Evolutionary conservation across 371 early-diverging fungal genomes (phyloP).

Genomic region (Apophysomyces variabilis): DNA sequence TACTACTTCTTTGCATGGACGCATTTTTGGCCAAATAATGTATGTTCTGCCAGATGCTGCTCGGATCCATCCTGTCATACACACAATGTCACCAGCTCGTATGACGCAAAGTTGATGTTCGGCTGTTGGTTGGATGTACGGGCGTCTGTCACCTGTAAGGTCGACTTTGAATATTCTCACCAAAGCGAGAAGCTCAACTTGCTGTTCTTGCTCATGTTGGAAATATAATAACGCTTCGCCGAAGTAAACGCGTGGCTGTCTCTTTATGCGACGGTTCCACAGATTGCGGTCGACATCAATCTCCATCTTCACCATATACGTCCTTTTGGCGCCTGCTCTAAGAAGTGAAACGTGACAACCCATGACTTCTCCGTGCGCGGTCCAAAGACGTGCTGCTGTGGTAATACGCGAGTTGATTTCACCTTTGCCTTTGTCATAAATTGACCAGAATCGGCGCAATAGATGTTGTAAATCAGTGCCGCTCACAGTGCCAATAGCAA

Average conservation of each 20-base stretch:
- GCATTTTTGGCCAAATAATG: background rate
- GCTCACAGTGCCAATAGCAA: background rate
- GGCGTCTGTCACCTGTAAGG: background rate
- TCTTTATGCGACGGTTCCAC: background rate
- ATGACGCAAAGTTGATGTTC: background rate
- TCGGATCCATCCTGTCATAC: background rate
- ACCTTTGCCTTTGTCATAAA: background rate
- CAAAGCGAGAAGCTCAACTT: background rate
- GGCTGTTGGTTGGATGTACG: background rate
- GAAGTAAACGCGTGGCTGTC: background rate
- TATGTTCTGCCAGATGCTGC: background rate
- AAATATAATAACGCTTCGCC: background rate
- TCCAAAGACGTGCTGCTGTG: background rate
- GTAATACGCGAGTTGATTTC: background rate
- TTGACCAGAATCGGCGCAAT: background rate
- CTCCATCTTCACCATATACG: background rate
- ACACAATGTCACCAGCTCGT: background rate
- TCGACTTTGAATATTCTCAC: background rate
- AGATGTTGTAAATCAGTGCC: background rate
- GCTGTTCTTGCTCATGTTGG: background rate
- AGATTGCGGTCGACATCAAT: background rate
- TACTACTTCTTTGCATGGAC: background rate
- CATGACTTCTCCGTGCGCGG: background rate
- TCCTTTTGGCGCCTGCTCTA: background rate
- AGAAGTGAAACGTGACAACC: background rate